Base-by-base conservation (phyloP, 805 yeast genomes). In the Ogataea wickerhamii region DNA sequence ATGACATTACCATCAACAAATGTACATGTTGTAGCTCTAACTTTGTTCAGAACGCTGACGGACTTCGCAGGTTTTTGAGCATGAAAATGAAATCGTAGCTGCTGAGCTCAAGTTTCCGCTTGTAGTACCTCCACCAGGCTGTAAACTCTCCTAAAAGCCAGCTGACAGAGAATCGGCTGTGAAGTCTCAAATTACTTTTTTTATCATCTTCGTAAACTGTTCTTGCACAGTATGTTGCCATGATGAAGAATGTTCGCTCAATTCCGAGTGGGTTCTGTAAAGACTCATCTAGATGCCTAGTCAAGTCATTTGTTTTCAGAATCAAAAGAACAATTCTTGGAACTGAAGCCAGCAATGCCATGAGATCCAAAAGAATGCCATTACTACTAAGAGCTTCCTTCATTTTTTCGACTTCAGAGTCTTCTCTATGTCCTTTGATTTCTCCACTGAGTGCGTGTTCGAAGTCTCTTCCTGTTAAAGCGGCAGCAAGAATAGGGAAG, bases 391-490 rank as follows among this genome's bases (percentile, higher is more conserved):
- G 55, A 6, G 82, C 76, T 3, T 53, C 55, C 32, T 82, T 79
- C 85, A 93, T 89, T 20, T 66, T 70, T 4, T 61, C 66, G 26
- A 84, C 73, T 58, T 93, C 99, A 1, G 67, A 70, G 0, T 71
- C 67, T 16, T 75, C 63, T 36, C 96, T 70, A 0, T 62, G 55
- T 21, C 72, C 61, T 11, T 72, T 64, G 13, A 83, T 71, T 45
- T 85, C 82, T 36, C 82, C 79, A 45, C 73, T 71, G 37, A 84
- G 56, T 0, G 94, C 91, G 38, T 79, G 77, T 16, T 82, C 78
- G 18, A 84, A 85, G 51, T 89, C 94, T 41, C 99, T 70, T 1
- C 98, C 99, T 0, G 98, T 93, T 29, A 93, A 80, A 2, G 98
- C 97, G 1, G 96, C 88, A 1, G 94, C 85, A 56, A 93, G 83